Evolutionary conservation across 768 basidiomycete species (phyloP).

Genomic region (Chlorophyllum brunneum): DNA sequence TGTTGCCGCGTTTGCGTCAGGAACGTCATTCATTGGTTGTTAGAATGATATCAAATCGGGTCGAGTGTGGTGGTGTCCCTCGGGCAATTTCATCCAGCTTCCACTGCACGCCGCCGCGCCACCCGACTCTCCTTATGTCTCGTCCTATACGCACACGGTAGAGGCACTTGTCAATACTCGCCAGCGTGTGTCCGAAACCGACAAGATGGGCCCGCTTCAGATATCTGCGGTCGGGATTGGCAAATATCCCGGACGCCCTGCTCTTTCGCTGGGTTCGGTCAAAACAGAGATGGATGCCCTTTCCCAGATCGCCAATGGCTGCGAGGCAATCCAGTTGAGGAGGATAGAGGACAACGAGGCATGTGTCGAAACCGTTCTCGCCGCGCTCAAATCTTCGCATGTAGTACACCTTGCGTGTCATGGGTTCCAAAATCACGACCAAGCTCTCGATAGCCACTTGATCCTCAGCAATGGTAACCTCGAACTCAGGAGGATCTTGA

Average conservation of each 20-base stretch:
- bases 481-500: constrained; percentile 20
- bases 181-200: neutral
- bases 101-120: neutral
- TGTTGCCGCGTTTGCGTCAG: neutral
- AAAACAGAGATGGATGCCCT: neutral
- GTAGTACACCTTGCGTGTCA: constrained; percentile 35
- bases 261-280: neutral
- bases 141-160: neutral
- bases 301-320: neutral
- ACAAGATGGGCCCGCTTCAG: neutral
- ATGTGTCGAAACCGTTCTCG: neutral
- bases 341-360: neutral
- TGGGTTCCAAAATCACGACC: constrained; percentile 21
- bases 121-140: neutral
- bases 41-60: neutral
- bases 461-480: constrained; percentile 17
- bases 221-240: neutral
- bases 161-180: neutral
- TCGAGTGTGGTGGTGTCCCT: neutral
- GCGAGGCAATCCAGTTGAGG: neutral
- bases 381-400: neutral
- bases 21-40: too few species aligned
- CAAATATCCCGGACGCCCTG: neutral
- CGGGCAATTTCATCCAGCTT: neutral
- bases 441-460: constrained; percentile 12